Base-by-base conservation (phyloP, 225 moss, liverwort and hornwort genomes). In the Antitrichia curtipendula region DNA sequence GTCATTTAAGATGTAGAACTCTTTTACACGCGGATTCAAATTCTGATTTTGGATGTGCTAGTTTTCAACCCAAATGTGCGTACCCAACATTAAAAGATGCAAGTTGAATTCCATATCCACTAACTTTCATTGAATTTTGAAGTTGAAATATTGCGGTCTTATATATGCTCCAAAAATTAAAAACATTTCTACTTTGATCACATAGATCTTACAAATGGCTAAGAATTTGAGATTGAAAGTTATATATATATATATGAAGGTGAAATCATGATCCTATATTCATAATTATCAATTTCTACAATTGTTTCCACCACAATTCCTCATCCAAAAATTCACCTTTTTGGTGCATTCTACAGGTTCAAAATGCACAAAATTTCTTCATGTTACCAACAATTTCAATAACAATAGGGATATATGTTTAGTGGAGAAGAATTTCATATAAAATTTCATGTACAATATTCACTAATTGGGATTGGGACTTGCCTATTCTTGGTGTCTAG, bases 1-100 rank as follows among this genome's bases (percentile, higher is more conserved):
- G 27, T 28, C 8, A 43, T 71, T 28, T 9, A 71, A 27, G 27
- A 16, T 43, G 43, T 71, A 16, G 27, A 43, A 27, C 5, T 16
- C 25, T 27, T 71, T 43, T 27, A 5, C 1, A 71, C 43, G 9
- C 16, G 6, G 9, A 27, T 71, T 16, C 5, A 43, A 43, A 3
- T 28, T 43, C 0, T 16, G 0, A 43, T 16, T 9, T 43, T 16
- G 3, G 43, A 3, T 3, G 3, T 16, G 0, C 3, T 71, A 43
- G 9, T 43, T 43, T 71, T 28, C 15, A 27, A 27, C 6, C 6
- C 8, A 43, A 71, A 43, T 71, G 8, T 27, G 28, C 8, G 28
- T 43, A 27, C 6, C 3, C n/a, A n/a, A 43, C 15, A 71, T 43
- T 16, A 14, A 16, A 43, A 70, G 5, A 28, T 27, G 69, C 4